phyloP scores from a whole-genome alignment of 192 early-diverging fungal species.

The Phycomyces blakesleeanus region DNA sequence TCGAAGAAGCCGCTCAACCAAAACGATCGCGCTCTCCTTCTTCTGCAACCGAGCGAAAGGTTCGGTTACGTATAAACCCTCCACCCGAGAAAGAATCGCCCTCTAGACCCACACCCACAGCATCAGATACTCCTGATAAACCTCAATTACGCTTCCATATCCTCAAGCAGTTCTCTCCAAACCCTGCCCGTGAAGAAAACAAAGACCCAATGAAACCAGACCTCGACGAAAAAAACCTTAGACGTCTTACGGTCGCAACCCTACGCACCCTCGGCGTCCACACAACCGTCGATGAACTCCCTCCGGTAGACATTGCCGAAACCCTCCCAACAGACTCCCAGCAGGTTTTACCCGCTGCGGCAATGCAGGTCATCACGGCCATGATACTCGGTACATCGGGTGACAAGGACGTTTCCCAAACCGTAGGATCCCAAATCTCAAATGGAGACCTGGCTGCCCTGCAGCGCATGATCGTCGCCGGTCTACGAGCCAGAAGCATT shows the following conservation, averaged over 20 bases:
- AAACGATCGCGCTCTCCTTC: neutral
- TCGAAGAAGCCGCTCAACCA: neutral
- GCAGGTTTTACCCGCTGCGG: constrained; percentile 23
- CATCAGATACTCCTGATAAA: constrained; percentile 1
- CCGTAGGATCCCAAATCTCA: constrained; percentile 27
- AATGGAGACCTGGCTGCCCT: constrained; percentile 27
- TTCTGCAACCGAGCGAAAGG: neutral
- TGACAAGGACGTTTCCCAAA: constrained; percentile 28
- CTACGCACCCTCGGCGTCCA: constrained; percentile 21
- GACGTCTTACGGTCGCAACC: constrained; percentile 17
- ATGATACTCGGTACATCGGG: constrained; percentile 31
- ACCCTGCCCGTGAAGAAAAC: constrained; percentile 3
- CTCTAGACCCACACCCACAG: neutral
- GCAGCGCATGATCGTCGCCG: constrained; percentile 29
- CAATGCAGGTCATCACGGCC: constrained; percentile 27
- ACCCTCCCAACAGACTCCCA: constrained; percentile 19
- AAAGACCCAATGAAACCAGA: constrained; percentile 29
- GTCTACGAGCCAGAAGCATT: constrained; percentile 20
- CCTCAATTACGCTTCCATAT: constrained; percentile 29
- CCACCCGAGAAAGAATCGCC: neutral
- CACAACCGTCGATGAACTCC: constrained; percentile 20
- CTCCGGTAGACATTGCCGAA: constrained; percentile 21
- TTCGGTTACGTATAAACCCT: neutral
- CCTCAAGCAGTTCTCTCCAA: constrained; percentile 1
- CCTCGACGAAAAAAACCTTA: constrained; percentile 16